These are phyloP conservation scores for Lentinula sp. DNA, from an alignment of 768 basidiomycete genomes.

Conservation along the genomic window DNA sequence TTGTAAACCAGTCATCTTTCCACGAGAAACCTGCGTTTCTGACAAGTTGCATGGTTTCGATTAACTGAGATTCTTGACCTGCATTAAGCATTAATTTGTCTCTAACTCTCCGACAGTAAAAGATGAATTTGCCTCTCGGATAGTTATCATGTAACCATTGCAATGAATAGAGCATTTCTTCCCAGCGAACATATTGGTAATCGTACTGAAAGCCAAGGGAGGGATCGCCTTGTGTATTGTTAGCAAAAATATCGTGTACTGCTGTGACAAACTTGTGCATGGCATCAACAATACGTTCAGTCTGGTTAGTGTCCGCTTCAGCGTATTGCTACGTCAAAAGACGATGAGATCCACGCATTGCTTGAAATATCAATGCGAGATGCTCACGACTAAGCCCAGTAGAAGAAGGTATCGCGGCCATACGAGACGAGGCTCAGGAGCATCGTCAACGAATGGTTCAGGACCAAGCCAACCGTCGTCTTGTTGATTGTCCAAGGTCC, in stretches of 20 bases:
- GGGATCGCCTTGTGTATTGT: conserved; percentile 25
- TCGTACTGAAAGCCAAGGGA: conserved; percentile 34
- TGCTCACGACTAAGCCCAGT: conserved; percentile 29
- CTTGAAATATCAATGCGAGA: not conserved
- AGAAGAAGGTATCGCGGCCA: conserved; percentile 38
- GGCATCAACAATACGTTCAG: conserved; percentile 27
- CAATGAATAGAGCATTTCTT: conserved; percentile 31
- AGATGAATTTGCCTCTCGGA: conserved; percentile 22
- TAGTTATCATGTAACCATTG: conserved; percentile 37
- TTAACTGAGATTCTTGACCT: conserved; percentile 28
- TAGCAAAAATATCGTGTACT: conserved; percentile 28
- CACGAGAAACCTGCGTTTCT: conserved; percentile 32
- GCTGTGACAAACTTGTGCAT: conserved; percentile 31
- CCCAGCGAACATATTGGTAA: conserved; percentile 37
- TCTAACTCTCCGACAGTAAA: not conserved
- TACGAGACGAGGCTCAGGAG: conserved; percentile 28
- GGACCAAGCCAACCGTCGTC: conserved; percentile 38
- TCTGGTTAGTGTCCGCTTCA: conserved; percentile 31
- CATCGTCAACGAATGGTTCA: conserved; percentile 28
- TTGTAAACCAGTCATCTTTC: conserved; percentile 35
- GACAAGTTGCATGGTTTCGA: conserved; percentile 36
- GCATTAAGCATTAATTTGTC: not conserved
- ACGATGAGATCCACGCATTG: not conserved
- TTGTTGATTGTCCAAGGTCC: conserved; percentile 29
- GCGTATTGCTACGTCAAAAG: conserved; percentile 29